These are phyloP conservation scores for Acanthamoeba lenticulata DNA, from an alignment of 208 protist genomes.

Conservation along the genomic window DNA sequence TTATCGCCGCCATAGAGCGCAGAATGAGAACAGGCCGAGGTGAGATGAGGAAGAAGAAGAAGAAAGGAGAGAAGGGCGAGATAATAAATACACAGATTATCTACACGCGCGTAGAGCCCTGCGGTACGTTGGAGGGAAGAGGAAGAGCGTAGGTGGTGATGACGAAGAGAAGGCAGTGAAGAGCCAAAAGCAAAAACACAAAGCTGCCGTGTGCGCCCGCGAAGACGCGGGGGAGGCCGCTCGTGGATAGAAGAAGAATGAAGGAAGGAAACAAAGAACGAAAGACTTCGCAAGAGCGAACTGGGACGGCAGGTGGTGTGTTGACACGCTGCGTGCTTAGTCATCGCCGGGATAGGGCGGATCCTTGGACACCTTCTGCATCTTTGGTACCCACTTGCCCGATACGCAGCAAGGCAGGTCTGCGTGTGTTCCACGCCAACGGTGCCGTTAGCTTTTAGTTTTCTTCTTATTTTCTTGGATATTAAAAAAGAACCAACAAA, in stretches of 20 bases:
- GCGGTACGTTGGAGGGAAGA: neutral
- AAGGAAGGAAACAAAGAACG: neutral
- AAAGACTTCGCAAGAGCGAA: too few relatives aligned
- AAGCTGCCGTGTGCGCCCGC: neutral
- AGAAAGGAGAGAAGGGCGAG: conserved; percentile 86
- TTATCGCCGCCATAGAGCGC: conserved; percentile 72
- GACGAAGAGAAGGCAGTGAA: too few relatives aligned
- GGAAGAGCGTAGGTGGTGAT: neutral
- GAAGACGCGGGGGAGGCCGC: neutral
- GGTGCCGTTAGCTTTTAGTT: neutral
- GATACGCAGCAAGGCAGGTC: neutral
- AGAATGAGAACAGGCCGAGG: conserved; percentile 89
- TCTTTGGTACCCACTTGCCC: conserved; percentile 5
- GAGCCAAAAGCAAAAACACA: too few relatives aligned
- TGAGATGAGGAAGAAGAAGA: conserved; percentile 89
- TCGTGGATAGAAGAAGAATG: too few relatives aligned
- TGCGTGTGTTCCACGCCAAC: neutral
- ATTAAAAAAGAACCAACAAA: neutral
- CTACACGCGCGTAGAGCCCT: neutral
- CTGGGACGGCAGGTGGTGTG: too few relatives aligned
- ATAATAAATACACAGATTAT: conserved; percentile 87
- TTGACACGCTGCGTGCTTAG: neutral
- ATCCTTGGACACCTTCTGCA: neutral
- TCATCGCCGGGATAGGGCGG: neutral
- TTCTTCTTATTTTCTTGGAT: neutral